A percentile compares a stretch with the other conserved stretches of the same genome.
Evolutionary conservation across 2,329 filamentous ascomycete genomes (phyloP).

Genomic region (Cytospora leucostoma): DNA sequence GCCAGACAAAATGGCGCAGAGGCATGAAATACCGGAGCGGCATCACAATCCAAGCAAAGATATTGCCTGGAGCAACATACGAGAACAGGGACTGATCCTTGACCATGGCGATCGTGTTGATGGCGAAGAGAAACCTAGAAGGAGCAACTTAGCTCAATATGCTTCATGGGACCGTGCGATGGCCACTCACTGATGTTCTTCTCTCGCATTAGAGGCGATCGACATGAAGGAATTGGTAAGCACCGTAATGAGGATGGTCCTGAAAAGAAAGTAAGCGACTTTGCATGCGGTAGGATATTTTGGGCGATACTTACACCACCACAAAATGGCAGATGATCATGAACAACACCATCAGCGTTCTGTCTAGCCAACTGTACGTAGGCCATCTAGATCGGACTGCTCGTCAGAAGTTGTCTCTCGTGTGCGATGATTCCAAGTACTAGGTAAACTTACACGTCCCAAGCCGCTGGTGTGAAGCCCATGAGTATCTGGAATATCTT

Average conservation of each 20-base stretch:
- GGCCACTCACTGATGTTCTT: constrained; percentile 73
- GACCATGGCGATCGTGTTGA: constrained; percentile 97
- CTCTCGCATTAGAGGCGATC: constrained; percentile 88
- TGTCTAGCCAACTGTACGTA: constrained; percentile 76
- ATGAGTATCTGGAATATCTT: constrained; percentile 91
- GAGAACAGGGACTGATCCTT: constrained; percentile 97
- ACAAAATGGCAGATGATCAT: constrained; percentile 95
- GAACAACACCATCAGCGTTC: constrained; percentile 74
- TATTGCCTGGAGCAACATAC: constrained; percentile 88
- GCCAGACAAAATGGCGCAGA: constrained; percentile 75
- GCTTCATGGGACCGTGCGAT: background rate
- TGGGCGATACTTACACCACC: constrained; percentile 61
- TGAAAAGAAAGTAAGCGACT: constrained; percentile 31
- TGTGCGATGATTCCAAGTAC: background rate
- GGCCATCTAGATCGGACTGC: constrained; percentile 54
- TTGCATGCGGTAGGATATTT: background rate
- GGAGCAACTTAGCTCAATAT: background rate
- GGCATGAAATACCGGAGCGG: constrained; percentile 80
- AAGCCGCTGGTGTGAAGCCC: constrained; percentile 94
- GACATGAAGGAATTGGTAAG: constrained; percentile 95
- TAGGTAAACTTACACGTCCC: constrained; percentile 68
- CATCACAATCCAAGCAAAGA: constrained; percentile 86
- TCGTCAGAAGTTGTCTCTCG: background rate
- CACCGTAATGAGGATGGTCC: constrained; percentile 92
- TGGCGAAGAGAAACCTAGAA: constrained; percentile 78